Base-by-base conservation (phyloP, 2,329 filamentous ascomycete genomes). In the Aspergillus sp. region DNA sequence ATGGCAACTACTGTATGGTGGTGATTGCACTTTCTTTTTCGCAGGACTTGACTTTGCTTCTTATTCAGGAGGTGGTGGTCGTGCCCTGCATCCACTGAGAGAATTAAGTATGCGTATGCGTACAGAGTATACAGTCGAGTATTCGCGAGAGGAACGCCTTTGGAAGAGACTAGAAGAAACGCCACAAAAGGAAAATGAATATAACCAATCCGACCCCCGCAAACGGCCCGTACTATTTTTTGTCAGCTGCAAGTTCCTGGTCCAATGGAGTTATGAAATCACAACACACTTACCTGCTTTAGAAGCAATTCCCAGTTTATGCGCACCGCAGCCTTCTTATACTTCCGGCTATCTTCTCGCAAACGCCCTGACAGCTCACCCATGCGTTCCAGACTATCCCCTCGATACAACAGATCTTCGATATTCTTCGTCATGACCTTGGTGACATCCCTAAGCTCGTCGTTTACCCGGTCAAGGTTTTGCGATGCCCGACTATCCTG, bases 361-460 rank as follows among this genome's bases (percentile, higher is more conserved):
- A 98, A 70, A 52, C 91, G 76, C 47, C 82, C 85, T 60, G 86
- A 94, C 64, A 96, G 85, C 73, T 97, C 91, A 51, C 93, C 91
- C 93, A 98, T 98, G 61, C 89, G 81, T 72, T 98, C 93, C 57
- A 98, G 72, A 60, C 84, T 93, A 66, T 98, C 93, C 29, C 93
- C 93, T 52, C 94, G 78, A 67, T 98, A 98, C 45, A 98, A 74
- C 63, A 98, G 73, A 68, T 98, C 93, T 75, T 98, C 93, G 57
- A 98, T 97, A 69, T 98, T 98, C 80, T 97, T 97, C 47, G 90
- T 97, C 94, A 98, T 98, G 63, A 98, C 90, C 73, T 96, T 90
- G 1, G 93, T 97, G 46, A 98, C 94, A 70, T 97, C 93, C 67
- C 90, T 85, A 55, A 98, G 80, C 77, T 98, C 94, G 64, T 96